phyloP scores from a whole-genome alignment of 2,329 filamentous ascomycete species.

The Ascochyta pisi region DNA sequence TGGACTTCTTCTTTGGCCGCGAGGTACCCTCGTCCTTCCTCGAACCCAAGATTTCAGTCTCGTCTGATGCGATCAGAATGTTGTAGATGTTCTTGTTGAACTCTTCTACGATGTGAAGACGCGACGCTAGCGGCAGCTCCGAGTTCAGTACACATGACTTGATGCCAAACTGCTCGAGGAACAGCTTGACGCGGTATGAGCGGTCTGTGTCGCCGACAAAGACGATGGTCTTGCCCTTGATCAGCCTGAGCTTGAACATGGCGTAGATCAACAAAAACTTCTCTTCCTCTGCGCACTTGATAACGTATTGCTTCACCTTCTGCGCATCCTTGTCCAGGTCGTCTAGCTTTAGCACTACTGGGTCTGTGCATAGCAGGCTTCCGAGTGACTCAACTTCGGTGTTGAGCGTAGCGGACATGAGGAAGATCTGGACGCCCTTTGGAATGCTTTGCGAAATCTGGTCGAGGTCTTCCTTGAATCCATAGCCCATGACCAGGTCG shows the following conservation, averaged over 20 bases:
- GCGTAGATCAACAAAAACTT: slow-evolving; percentile 94
- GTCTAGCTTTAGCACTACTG: slow-evolving; percentile 80
- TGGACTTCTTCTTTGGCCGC: slow-evolving; percentile 61
- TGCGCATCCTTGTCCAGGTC: slow-evolving; percentile 79
- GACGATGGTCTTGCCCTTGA: slow-evolving; percentile 89
- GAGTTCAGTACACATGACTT: slow-evolving; percentile 93
- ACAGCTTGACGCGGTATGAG: slow-evolving; percentile 92
- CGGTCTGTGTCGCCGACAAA: slow-evolving; percentile 87
- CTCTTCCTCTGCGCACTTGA: slow-evolving; percentile 94
- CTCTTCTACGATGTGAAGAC: slow-evolving; percentile 93
- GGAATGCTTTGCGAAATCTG: slow-evolving; percentile 79
- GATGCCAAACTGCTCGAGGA: slow-evolving; percentile 95
- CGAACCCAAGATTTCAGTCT: slow-evolving; percentile 80
- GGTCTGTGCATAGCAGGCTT: slow-evolving; percentile 82
- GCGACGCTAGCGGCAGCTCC: slow-evolving; percentile 89
- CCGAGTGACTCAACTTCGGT: slow-evolving; percentile 87
- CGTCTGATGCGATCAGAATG: slow-evolving; percentile 95
- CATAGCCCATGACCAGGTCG: slow-evolving; percentile 91
- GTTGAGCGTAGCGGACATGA: slow-evolving; percentile 93
- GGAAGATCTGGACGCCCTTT: slow-evolving; percentile 83
- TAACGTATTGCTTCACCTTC: slow-evolving; percentile 83
- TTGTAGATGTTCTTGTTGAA: slow-evolving; percentile 98
- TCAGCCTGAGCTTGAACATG: slow-evolving; percentile 91
- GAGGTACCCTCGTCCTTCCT: slow-evolving; percentile 46
- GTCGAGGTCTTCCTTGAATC: slow-evolving; percentile 88